phyloP scores from a whole-genome alignment of 352 stramenopile genomes.

The Phytopythium sindhum region DNA sequence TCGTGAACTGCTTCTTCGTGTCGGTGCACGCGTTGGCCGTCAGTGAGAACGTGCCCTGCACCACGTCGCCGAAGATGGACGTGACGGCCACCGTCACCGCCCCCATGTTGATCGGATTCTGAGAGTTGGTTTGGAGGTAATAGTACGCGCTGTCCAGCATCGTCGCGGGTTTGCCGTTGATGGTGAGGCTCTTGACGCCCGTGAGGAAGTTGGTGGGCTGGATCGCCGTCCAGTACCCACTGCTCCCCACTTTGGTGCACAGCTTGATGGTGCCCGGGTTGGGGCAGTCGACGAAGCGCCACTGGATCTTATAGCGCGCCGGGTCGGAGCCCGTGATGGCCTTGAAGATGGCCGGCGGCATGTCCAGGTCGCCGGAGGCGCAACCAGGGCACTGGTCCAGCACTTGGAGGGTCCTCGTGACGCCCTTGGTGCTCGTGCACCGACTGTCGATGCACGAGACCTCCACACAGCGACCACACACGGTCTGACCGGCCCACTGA shows the following conservation, averaged over 20 bases:
- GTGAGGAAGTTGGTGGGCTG: conserved; percentile 13
- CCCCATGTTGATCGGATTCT: neutral
- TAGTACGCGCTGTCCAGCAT: too few relatives aligned
- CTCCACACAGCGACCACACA: conserved; percentile 40
- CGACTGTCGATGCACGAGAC: conserved; percentile 27
- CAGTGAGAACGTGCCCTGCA: neutral
- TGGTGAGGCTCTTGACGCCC: too few relatives aligned
- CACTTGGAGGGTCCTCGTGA: conserved; percentile 16
- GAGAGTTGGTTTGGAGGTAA: too few relatives aligned
- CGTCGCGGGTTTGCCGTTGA: too few relatives aligned
- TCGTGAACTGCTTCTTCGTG: conserved; percentile 18
- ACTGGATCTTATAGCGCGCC: conserved; percentile 18
- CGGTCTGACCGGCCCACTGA: conserved; percentile 30
- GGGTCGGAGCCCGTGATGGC: conserved; percentile 22
- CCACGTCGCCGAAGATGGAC: conserved; percentile 2
- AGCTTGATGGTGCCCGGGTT: conserved; percentile 1
- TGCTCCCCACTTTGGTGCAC: conserved; percentile 14
- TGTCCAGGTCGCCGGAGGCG: conserved; percentile 28
- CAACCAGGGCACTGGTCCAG: conserved; percentile 37
- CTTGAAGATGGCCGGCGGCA: conserved; percentile 27
- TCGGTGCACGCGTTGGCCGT: conserved; percentile 14
- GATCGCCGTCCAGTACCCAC: conserved; percentile 17
- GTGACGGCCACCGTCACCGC: neutral
- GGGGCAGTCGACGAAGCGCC: conserved; percentile 18
- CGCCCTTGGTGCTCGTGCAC: conserved; percentile 18